phyloP scores from a whole-genome alignment of 306 rosid species.

The Quercus wislizeni region DNA sequence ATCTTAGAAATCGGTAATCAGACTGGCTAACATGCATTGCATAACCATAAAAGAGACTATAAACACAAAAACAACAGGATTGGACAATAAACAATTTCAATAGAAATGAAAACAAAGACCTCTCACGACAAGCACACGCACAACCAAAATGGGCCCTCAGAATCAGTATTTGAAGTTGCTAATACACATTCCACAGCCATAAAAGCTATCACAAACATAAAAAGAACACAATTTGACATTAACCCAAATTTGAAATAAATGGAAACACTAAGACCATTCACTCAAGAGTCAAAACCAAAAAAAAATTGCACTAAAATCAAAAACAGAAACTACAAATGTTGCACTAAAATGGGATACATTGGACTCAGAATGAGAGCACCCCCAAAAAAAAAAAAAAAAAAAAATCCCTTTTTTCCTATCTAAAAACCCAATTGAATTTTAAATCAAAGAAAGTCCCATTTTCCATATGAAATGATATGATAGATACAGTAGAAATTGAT shows the following conservation, averaged over 20 bases:
- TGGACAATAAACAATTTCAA: neutral
- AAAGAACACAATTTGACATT: neutral
- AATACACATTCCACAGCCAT: neutral
- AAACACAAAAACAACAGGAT: neutral
- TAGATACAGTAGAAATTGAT: neutral
- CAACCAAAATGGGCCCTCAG: neutral
- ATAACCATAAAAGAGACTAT: neutral
- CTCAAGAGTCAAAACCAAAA: too few relatives aligned
- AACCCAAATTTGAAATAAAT: neutral
- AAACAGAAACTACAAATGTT: too few relatives aligned
- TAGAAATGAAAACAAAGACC: neutral
- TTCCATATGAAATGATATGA: neutral
- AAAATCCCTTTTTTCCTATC: neutral
- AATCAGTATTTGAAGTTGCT: neutral
- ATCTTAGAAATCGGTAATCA: neutral
- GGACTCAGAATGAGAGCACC: neutral
- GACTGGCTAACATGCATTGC: neutral
- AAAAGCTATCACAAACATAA: neutral
- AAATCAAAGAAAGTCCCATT: neutral
- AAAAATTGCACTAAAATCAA: too few relatives aligned
- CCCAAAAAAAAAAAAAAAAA: neutral
- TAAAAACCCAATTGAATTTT: neutral
- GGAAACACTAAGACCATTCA: neutral
- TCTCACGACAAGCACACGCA: too few relatives aligned
- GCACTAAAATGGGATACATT: neutral